Percentiles rank a stretch among this genome's conserved stretches.
phyloP scores from a whole-genome alignment of 1,284 basidiomycete species.

The Apiotrichum montevideense region DNA sequence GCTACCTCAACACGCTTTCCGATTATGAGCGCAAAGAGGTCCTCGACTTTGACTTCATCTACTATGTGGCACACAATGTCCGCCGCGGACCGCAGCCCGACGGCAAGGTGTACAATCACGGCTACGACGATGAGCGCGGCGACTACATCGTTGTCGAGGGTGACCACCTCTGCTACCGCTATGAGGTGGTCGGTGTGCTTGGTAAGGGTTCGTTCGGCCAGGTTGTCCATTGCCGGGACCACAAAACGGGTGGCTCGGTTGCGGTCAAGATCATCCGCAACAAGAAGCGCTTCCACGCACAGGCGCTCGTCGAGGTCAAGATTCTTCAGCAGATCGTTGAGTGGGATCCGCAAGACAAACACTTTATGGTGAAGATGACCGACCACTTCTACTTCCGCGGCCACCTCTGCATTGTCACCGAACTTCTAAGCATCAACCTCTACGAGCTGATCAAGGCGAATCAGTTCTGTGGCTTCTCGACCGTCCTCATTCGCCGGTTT shows the following conservation, averaged over 20 bases:
- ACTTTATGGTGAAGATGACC: conserved; percentile 96
- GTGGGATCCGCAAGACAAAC: conserved; percentile 97
- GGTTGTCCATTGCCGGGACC: conserved; percentile 91
- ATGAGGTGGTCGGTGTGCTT: conserved; percentile 84
- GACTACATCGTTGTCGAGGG: conserved; percentile 87
- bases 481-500: conserved; percentile 88
- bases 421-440: conserved; percentile 94
- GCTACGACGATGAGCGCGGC: conserved; percentile 97
- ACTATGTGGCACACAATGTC: conserved; percentile 51
- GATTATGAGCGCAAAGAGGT: conserved; percentile 89
- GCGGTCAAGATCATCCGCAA: conserved; percentile 99
- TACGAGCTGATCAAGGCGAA: conserved; percentile 99
- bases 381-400: conserved; percentile 98
- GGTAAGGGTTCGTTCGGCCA: conserved; percentile 99
- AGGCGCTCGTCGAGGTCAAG: conserved; percentile 97
- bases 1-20: conserved; percentile 57
- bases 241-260: conserved; percentile 91
- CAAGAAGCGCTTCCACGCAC: conserved; percentile 98
- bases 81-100: conserved; percentile 42
- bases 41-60: conserved; percentile 76
- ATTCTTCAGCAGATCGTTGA: conserved; percentile 92
- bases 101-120: conserved; percentile 83
- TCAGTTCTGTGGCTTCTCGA: conserved; percentile 94
- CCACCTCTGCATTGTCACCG: conserved; percentile 97
- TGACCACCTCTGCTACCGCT: conserved; percentile 94